A percentile compares a stretch with the other conserved stretches of the same genome.
These are phyloP conservation scores for Panaeolus papilionaceus DNA, from an alignment of 768 basidiomycete species.

Conservation along the genomic window DNA sequence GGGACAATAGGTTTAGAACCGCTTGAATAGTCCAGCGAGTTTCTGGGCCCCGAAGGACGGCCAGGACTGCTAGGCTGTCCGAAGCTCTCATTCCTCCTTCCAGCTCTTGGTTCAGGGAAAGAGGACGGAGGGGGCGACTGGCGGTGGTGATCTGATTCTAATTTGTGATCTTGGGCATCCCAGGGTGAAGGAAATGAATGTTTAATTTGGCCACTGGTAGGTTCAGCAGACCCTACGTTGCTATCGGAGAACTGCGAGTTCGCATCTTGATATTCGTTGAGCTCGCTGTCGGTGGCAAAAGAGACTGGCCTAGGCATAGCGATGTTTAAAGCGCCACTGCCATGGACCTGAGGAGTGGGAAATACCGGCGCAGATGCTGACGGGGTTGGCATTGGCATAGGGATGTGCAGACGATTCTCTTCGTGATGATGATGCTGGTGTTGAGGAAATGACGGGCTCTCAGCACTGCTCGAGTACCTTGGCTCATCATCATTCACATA, in stretches of 20 bases:
- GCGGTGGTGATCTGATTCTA: background rate
- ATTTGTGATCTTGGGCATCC: background rate
- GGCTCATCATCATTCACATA: constrained; percentile 1
- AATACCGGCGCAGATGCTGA: constrained; percentile 2
- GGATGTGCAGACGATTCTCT: background rate
- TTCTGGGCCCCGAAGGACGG: constrained; percentile 6
- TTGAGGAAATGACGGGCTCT: constrained; percentile 2
- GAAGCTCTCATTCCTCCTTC: background rate
- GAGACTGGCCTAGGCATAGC: constrained; percentile 6
- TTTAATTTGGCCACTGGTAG: background rate
- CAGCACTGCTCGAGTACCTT: background rate
- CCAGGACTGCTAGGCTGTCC: constrained; percentile 12
- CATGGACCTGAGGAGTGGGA: background rate
- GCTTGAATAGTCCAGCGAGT: background rate
- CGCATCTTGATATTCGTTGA: background rate
- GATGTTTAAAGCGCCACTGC: background rate
- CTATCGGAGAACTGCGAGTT: constrained; percentile 1
- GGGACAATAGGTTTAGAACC: background rate
- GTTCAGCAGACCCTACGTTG: background rate
- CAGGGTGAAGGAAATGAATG: constrained; percentile 10
- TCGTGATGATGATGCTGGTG: background rate
- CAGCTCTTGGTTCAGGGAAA: background rate
- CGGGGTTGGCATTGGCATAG: constrained; percentile 4
- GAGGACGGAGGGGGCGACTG: constrained; percentile 1
- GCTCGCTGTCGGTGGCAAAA: constrained; percentile 4